Percentiles rank a stretch among this genome's conserved stretches.
phyloP scores from a whole-genome alignment of 345 rosid species.

The Pelargonium nanum region DNA sequence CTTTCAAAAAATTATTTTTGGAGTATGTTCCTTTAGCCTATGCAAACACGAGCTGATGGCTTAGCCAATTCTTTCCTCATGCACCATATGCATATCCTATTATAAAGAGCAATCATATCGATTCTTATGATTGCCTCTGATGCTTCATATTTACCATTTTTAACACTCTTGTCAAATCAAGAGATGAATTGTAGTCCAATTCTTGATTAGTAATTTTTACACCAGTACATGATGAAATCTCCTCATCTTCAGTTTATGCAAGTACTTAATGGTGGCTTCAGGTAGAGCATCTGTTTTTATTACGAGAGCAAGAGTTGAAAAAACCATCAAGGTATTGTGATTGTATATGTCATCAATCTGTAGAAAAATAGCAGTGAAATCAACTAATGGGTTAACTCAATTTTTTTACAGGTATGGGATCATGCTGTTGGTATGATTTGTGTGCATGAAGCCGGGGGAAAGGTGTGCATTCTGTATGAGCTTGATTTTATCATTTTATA shows the following conservation, averaged over 20 bases:
- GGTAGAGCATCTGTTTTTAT: slow-evolving; percentile 60
- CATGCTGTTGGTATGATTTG: slow-evolving; percentile 91
- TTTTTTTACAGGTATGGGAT: slow-evolving; percentile 64
- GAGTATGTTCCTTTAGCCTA: too few relatives aligned
- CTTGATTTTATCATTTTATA: background rate
- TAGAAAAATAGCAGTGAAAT: background rate
- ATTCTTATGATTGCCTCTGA: background rate
- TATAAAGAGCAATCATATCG: background rate
- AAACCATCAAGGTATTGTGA: slow-evolving; percentile 35
- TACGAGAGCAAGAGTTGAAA: slow-evolving; percentile 23
- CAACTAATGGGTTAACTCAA: slow-evolving; percentile 2
- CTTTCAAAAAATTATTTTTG: too few relatives aligned
- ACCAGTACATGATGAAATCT: slow-evolving; percentile 8
- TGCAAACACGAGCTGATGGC: too few relatives aligned
- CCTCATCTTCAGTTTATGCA: slow-evolving; percentile 49
- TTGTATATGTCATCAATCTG: background rate
- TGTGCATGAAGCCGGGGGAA: slow-evolving; percentile 87
- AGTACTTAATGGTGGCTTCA: slow-evolving; percentile 66
- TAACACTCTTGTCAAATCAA: too few relatives aligned
- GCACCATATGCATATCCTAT: background rate
- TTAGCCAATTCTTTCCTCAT: too few relatives aligned
- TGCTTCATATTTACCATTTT: too few relatives aligned
- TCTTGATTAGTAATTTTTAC: background rate
- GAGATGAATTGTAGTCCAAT: background rate
- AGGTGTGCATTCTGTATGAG: slow-evolving; percentile 25